phyloP scores from a whole-genome alignment of 345 rosid species.

The Arabis hirsuta region DNA sequence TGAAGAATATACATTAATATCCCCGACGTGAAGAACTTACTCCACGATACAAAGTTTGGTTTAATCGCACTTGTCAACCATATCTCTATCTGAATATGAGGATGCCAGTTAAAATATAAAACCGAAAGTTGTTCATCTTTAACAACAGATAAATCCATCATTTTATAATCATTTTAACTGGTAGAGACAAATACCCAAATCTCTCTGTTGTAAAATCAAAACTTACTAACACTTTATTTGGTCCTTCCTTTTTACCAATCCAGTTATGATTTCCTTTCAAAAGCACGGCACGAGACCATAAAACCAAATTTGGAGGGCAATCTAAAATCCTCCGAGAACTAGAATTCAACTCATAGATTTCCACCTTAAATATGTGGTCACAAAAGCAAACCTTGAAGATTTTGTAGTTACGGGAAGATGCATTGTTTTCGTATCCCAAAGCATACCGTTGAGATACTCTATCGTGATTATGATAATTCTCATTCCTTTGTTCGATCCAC shows the following conservation, averaged over 20 bases:
- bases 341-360: no score
- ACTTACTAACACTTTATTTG: neutral
- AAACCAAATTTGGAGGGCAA: no score
- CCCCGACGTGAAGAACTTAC: neutral
- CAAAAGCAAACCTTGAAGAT: no score
- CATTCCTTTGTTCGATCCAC: neutral
- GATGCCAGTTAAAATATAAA: no score
- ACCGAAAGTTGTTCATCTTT: neutral
- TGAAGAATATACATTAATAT: no score
- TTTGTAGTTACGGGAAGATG: no score
- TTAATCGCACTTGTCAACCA: neutral
- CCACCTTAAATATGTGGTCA: no score
- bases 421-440: no score
- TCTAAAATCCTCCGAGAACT: no score
- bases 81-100: neutral
- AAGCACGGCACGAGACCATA: neutral
- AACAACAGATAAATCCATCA: neutral
- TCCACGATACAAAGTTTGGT: neutral
- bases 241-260: neutral
- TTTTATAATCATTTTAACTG: neutral
- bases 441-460: no score
- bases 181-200: neutral
- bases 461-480: no score
- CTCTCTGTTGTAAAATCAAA: neutral
- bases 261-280: conserved; percentile 9